These are phyloP conservation scores for Colletotrichum sp. DNA, from an alignment of 2,329 filamentous ascomycete genomes.

Conservation along the genomic window DNA sequence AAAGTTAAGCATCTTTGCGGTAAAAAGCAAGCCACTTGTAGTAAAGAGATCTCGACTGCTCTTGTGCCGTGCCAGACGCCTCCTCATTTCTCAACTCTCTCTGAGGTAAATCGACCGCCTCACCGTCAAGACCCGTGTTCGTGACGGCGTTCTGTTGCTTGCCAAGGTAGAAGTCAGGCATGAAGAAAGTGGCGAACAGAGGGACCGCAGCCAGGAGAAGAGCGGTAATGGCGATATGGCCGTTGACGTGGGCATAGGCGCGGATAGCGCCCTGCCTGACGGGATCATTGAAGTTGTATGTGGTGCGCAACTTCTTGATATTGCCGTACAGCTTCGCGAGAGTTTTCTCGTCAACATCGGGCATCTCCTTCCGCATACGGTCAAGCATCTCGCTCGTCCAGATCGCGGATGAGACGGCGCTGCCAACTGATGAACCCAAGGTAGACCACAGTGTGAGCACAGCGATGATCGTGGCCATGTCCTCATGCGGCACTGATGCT, in stretches of 20 bases:
- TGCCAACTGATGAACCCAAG: constrained; percentile 41
- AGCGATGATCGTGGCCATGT: constrained; percentile 42
- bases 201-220: constrained; percentile 35
- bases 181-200: constrained; percentile 40
- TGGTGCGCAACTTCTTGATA: constrained; percentile 36
- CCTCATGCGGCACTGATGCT: constrained; percentile 47
- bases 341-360: constrained; percentile 26
- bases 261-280: constrained; percentile 41
- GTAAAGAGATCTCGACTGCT: neutral
- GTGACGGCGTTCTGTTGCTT: constrained; percentile 39
- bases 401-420: constrained; percentile 40
- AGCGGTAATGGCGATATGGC: constrained; percentile 37
- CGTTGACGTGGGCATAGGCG: constrained; percentile 39
- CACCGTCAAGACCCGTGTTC: constrained; percentile 36
- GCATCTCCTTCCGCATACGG: constrained; percentile 35
- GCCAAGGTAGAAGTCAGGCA: constrained; percentile 45
- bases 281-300: constrained; percentile 36
- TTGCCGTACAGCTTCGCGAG: constrained; percentile 36
- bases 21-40: neutral
- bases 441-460: constrained; percentile 44
- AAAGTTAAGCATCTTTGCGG: neutral
- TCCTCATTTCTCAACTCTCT: neutral
- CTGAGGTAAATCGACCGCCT: constrained; percentile 24
- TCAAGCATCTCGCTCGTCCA: constrained; percentile 44
- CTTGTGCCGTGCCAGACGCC: neutral